Evolutionary conservation across 2,329 filamentous ascomycete genomes (phyloP).

Genomic region (Diaporthe amygdali): DNA sequence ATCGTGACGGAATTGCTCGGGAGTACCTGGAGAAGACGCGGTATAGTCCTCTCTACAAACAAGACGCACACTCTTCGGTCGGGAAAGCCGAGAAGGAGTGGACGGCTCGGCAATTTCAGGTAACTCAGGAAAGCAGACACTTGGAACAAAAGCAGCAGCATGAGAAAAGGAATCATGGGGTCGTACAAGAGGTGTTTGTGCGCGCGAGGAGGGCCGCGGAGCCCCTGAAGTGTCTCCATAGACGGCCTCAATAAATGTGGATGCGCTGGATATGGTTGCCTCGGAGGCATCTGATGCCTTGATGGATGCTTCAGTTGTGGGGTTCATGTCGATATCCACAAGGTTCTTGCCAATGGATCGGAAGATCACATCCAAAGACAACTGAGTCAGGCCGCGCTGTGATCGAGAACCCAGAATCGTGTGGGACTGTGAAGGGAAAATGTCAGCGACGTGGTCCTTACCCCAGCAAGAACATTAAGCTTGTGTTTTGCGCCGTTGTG

Average conservation of each 20-base stretch:
- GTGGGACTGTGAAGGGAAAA: constrained; percentile 69
- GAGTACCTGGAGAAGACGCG: constrained; percentile 15
- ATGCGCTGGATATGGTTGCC: constrained; percentile 75
- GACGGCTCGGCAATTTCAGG: not conserved
- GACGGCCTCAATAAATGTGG: constrained; percentile 78
- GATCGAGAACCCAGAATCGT: constrained; percentile 89
- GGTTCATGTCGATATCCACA: constrained; percentile 63
- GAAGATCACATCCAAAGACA: constrained; percentile 89
- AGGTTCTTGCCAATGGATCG: constrained; percentile 77
- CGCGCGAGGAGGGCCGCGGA: constrained; percentile 66
- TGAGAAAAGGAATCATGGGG: constrained; percentile 39
- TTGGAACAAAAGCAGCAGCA: not conserved
- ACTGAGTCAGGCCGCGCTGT: constrained; percentile 89
- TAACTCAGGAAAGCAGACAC: not conserved
- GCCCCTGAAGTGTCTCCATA: constrained; percentile 69
- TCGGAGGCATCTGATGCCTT: constrained; percentile 81
- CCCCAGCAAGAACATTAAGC: too few relatives aligned
- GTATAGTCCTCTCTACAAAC: constrained; percentile 39
- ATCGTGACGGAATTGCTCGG: constrained; percentile 10
- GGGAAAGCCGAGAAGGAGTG: constrained; percentile 28
- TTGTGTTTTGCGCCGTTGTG: too few relatives aligned
- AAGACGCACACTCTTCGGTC: constrained; percentile 51
- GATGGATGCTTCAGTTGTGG: constrained; percentile 74
- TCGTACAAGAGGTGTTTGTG: constrained; percentile 73
- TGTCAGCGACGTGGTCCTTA: not conserved